phyloP scores from a whole-genome alignment of 306 rosid genomes.

The Acacia acuminata region DNA sequence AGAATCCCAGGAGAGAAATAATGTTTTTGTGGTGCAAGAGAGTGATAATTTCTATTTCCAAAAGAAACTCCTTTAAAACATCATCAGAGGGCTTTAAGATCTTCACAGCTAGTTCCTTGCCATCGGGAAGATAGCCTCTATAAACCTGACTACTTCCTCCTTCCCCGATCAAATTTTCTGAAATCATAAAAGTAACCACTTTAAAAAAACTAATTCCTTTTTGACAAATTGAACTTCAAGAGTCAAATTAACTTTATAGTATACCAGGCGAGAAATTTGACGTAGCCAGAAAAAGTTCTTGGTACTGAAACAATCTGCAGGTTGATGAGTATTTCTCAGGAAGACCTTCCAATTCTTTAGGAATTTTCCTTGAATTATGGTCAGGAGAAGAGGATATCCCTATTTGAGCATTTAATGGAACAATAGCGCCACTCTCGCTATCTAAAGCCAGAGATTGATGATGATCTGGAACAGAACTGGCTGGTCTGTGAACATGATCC shows the following conservation, averaged over 20 bases:
- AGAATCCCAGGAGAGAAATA: conserved; percentile 87
- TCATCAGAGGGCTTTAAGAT: conserved; percentile 86
- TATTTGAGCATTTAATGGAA: conserved; percentile 56
- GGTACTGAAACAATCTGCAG: conserved; percentile 76
- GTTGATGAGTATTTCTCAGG: conserved; percentile 80
- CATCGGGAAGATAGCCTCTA: conserved; percentile 85
- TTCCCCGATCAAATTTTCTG: conserved; percentile 89
- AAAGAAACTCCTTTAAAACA: conserved; percentile 67
- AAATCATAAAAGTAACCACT: conserved; percentile 31
- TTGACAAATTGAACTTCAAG: conserved; percentile 6
- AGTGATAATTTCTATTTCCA: conserved; percentile 90
- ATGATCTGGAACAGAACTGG: conserved; percentile 33
- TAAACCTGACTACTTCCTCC: conserved; percentile 96
- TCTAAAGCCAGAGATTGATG: conserved; percentile 48
- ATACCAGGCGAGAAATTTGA: conserved; percentile 80
- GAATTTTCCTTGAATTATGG: conserved; percentile 34
- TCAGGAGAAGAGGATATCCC: conserved; percentile 47
- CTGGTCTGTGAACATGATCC: conserved; percentile 36
- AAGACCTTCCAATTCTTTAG: conserved; percentile 76
- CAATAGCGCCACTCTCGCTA: conserved; percentile 75
- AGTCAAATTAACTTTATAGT: conserved; percentile 31
- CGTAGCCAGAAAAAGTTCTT: conserved; percentile 77
- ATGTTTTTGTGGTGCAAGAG: conserved; percentile 83
- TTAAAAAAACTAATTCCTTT: neutral
- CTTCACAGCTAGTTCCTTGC: conserved; percentile 91